phyloP scores from a whole-genome alignment of 2,329 filamentous ascomycete species.

The Aureobasidium sp. region DNA sequence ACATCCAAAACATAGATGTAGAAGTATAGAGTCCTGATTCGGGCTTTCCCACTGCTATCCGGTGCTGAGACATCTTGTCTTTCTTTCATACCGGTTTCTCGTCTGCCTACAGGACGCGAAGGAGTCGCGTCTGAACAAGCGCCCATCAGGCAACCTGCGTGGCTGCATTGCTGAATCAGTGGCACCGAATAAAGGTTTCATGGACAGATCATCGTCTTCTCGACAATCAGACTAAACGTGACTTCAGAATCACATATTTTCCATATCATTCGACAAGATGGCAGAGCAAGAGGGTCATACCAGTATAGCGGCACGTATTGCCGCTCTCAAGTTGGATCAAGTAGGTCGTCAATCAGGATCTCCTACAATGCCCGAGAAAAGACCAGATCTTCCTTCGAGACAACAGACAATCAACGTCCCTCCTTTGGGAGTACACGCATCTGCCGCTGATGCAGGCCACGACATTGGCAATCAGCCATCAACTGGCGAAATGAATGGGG shows the following conservation, averaged over 20 bases:
- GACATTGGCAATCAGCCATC: constrained; percentile 45
- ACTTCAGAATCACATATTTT: not conserved
- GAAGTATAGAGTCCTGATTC: not conserved
- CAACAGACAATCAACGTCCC: constrained; percentile 27
- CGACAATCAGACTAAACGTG: not conserved
- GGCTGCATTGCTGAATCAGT: constrained; percentile 11
- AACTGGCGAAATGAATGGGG: constrained; percentile 46
- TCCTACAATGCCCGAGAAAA: constrained; percentile 20
- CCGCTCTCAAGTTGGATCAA: constrained; percentile 52
- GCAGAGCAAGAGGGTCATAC: constrained; percentile 23
- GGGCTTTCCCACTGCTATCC: not conserved
- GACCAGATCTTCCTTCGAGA: constrained; percentile 20
- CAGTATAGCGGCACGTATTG: constrained; percentile 53
- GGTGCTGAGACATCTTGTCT: not conserved
- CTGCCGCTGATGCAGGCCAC: constrained; percentile 15
- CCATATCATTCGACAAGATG: constrained; percentile 11
- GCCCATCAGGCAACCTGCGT: constrained; percentile 18
- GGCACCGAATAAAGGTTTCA: not conserved
- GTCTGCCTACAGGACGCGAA: not conserved
- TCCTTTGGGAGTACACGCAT: constrained; percentile 9
- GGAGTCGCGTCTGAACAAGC: constrained; percentile 8
- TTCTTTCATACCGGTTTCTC: not conserved
- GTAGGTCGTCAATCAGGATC: constrained; percentile 41
- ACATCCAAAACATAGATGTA: not conserved
- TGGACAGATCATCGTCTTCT: not conserved